Percentiles rank a stretch among this genome's conserved stretches.
These are phyloP conservation scores for Prunus mongolica DNA, from an alignment of 306 rosid genomes.

Conservation along the genomic window DNA sequence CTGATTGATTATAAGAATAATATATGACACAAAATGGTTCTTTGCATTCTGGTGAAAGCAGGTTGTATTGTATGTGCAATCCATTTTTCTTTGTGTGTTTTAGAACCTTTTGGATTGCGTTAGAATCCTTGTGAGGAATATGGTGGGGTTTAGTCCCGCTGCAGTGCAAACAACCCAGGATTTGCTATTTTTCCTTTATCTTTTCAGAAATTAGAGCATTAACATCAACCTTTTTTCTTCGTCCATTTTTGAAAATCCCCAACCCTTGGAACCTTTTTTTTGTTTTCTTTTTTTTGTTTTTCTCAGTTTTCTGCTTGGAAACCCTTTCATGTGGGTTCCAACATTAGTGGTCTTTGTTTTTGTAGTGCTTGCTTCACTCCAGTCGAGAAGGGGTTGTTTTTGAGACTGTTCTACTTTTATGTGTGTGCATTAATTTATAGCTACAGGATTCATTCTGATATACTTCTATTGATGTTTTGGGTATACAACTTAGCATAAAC, in stretches of 20 bases:
- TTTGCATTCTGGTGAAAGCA: background rate
- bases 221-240: background rate
- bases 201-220: background rate
- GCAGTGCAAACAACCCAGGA: background rate
- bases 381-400: background rate
- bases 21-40: background rate
- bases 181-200: no score
- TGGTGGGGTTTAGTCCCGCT: background rate
- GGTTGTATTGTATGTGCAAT: background rate
- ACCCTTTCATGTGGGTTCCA: background rate
- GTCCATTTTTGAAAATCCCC: background rate
- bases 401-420: background rate
- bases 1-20: background rate
- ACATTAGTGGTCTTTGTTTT: background rate
- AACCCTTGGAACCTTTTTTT: background rate
- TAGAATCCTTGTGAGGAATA: background rate
- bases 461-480: background rate
- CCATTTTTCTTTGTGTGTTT: background rate
- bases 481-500: constrained; percentile 58
- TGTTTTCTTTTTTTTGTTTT: background rate
- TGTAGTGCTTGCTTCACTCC: background rate
- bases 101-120: background rate
- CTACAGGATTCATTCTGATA: background rate
- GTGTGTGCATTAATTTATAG: background rate
- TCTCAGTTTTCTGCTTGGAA: background rate